Base-by-base conservation (phyloP, 208 protist genomes). In the Crithidia mellificae region DNA sequence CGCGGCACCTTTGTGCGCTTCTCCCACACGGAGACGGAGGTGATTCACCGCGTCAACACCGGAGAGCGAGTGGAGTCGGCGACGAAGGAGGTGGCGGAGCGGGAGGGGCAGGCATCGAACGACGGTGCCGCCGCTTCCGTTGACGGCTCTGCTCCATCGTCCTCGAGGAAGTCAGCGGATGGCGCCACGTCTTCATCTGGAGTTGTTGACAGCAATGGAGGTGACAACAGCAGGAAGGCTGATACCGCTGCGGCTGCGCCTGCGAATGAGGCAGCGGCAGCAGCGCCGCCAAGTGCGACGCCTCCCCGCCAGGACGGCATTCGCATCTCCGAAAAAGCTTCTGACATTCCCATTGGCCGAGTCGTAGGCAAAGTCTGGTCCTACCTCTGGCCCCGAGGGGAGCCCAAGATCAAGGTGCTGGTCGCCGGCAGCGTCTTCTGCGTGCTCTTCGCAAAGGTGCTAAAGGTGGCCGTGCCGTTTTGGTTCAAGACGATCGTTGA, bases 401-500 rank as follows among this genome's bases (percentile, higher is more conserved):
- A 92, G 46, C 49, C 74, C 24, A 80, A 84, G 61, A 83, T 94
- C 27, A 83, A 84, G 62, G 51, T 67, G 11, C 79, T 95, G 14
- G 92, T 97, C 17, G 78, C 84, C 17, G 68, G 72, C 50, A 96
- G 89, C 57, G 81, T 97, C 15, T 22, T 71, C 14, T 95, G 84
- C 63, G 89, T 97, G 38, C 59, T 97, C 34, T 32, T 71, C 19
- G 82, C 92, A 15, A 97, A 97, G 68, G 68, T 84, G 20, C 70
- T 95, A 39, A 92, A 90, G 75, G 89, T 97, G 55, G 84, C 81
- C 12, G 84, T 97, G 24, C 92, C 92, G 25, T 97, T 97, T 78
- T 94, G 83, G 84, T 97, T 97, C 75, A 92, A 93, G 65, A 79
- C 83, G 38, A 87, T 97, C 63, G 80, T 97, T 6, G 92, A 97